phyloP scores from a whole-genome alignment of 495 filamentous ascomycete species.

The Friedmanniomyces endolithicus region DNA sequence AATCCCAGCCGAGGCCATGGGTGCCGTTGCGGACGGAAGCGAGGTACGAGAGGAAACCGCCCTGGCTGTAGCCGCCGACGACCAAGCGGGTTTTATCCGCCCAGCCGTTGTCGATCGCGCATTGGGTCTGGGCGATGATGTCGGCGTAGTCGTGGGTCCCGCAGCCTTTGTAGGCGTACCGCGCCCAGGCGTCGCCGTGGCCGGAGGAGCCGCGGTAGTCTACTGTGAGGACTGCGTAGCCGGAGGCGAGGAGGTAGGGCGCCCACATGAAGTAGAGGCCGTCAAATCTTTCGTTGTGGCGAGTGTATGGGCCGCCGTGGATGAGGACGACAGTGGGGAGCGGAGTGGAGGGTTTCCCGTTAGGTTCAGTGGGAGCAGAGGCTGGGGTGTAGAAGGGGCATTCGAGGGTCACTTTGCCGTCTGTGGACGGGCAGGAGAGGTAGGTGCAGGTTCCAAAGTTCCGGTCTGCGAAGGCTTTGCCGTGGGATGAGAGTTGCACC shows the following conservation, averaged over 20 bases:
- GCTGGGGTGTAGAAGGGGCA: conserved; percentile 1
- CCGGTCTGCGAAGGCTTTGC: neutral
- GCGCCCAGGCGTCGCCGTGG: conserved; percentile 25
- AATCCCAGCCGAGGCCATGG: conserved; percentile 13
- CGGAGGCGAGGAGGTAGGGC: conserved; percentile 24
- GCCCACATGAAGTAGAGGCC: conserved; percentile 21
- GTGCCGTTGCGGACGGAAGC: conserved; percentile 6
- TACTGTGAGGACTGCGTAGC: conserved; percentile 26
- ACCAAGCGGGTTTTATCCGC: conserved; percentile 23
- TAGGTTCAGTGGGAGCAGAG: neutral
- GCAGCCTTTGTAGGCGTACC: conserved; percentile 17
- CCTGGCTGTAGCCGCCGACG: conserved; percentile 27
- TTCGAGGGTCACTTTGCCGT: conserved; percentile 7
- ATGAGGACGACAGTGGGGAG: conserved; percentile 27
- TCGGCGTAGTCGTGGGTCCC: conserved; percentile 27
- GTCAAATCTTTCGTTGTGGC: conserved; percentile 25
- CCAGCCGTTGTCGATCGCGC: conserved; percentile 22
- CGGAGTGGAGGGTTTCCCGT: conserved; percentile 11
- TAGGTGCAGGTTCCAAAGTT: conserved; percentile 1
- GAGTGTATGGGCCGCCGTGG: conserved; percentile 29
- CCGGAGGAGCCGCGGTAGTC: conserved; percentile 29
- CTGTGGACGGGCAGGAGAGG: conserved; percentile 4
- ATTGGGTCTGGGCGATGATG: conserved; percentile 23
- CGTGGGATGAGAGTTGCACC: conserved; percentile 11
- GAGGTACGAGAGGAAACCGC: conserved; percentile 25